Base-by-base conservation (phyloP, 2,329 filamentous ascomycete species). In the Bipolaris sorokiniana region DNA sequence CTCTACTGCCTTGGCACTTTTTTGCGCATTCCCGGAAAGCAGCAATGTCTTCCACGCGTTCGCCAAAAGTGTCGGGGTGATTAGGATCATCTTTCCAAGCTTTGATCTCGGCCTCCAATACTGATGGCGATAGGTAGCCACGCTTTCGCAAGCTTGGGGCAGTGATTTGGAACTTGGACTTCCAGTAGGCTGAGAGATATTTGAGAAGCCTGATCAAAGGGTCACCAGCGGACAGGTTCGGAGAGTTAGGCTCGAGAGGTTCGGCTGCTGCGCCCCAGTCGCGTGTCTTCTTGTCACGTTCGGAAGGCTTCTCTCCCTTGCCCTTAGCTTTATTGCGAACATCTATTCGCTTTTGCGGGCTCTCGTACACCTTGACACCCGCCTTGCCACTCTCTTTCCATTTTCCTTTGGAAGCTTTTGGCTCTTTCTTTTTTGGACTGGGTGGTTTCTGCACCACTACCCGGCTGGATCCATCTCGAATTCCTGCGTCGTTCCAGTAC, bases 161-260 rank as follows among this genome's bases (percentile, higher is more conserved):
- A 0, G 87, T 91, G 41, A 95, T 82, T 1, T 81, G 84, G 75
- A 96, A 99, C 33, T 88, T 84, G 67, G 92, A 90, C 72, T 88
- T 92, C 95, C 95, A 99, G 82, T 92, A 97, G 1, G 88, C 84
- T 9, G 88, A 82, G n/a, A 99, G 78, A 48, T 86, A 82, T 67
- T 89, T 90, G 69, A 98, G 81, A 3, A 98, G 80, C 20, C 88
- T 83, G 51, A 94, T 84, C 5, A 96, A 77, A 0, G 93, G 92
- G 74, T 97, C 93, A 0, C 91, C 91, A 40, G 87, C 85, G 72
- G 91, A 95, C 80, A 94, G 84, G 67, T 97, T 90, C 3, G 90
- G 85, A 23, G 83, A 82, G 0, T 88, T 89, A 20, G 84, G 84
- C 65, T 94, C 91, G 1, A 92, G 77, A 40, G 84, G 85, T 54